phyloP scores from a whole-genome alignment of 2,329 filamentous ascomycete species.

The Xylariaceae sp. region DNA sequence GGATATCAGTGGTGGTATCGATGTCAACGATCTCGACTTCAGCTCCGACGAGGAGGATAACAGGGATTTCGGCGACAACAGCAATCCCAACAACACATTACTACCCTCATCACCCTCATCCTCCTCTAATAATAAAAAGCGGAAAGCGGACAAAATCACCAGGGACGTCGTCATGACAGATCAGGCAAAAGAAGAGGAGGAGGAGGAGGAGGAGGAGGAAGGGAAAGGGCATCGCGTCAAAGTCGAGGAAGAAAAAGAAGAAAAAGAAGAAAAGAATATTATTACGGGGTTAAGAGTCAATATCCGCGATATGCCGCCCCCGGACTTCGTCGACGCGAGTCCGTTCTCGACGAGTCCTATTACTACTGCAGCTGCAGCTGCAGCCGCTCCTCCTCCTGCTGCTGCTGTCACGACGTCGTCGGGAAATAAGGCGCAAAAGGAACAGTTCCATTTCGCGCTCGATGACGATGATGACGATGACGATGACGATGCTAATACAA shows the following conservation, averaged over 20 bases:
- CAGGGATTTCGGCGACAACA: too few species aligned
- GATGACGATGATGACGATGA: slow-evolving; percentile 28
- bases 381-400: neutral
- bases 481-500: slow-evolving; percentile 20
- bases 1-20: too few species aligned
- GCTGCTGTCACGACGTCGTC: too few species aligned
- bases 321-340: too few species aligned
- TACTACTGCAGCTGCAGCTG: neutral
- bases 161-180: slow-evolving; percentile 11
- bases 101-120: too few species aligned
- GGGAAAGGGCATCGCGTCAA: slow-evolving; percentile 22
- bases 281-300: slow-evolving; percentile 4
- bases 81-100: too few species aligned
- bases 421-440: slow-evolving; percentile 7
- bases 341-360: too few species aligned
- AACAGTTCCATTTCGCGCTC: slow-evolving; percentile 28
- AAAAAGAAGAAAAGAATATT: too few species aligned
- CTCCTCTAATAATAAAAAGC: too few species aligned
- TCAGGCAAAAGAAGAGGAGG: slow-evolving; percentile 10
- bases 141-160: slow-evolving; percentile 18
- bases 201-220: slow-evolving; percentile 12
- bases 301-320: slow-evolving; percentile 10
- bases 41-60: slow-evolving; percentile 6
- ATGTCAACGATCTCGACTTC: slow-evolving; percentile 15
- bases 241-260: too few species aligned